These are phyloP conservation scores for Acrodontium crateriforme DNA, from an alignment of 2,329 filamentous ascomycete genomes.

Conservation along the genomic window DNA sequence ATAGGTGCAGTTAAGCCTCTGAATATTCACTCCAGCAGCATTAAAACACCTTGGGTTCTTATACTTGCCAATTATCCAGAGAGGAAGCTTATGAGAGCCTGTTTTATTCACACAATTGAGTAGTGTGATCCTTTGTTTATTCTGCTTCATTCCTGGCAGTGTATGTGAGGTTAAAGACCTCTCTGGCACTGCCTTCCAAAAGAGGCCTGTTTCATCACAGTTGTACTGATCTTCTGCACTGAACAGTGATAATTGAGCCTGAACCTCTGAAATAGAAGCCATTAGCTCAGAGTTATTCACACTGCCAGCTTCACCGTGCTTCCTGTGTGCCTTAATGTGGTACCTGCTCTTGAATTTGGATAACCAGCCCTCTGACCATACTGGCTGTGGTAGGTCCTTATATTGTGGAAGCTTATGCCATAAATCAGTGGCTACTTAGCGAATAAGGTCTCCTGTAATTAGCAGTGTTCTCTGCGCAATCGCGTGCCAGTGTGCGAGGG, in stretches of 20 bases:
- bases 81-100: background rate
- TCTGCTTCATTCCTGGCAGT: background rate
- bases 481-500: background rate
- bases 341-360: background rate
- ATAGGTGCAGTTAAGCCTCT: background rate
- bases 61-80: slow-evolving; percentile 1
- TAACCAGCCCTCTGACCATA: background rate
- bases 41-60: background rate
- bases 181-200: background rate
- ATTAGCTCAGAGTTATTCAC: background rate
- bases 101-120: background rate
- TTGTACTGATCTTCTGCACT: background rate
- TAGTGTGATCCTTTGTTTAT: background rate
- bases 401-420: background rate
- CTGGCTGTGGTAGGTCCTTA: background rate
- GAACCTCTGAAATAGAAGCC: background rate
- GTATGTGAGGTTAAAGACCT: background rate
- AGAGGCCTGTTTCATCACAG: background rate
- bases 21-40: background rate
- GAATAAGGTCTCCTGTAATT: background rate
- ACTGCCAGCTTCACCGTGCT: background rate
- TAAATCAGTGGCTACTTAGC: background rate
- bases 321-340: background rate
- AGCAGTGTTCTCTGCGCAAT: background rate
- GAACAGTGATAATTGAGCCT: background rate